A percentile compares a stretch with the other conserved stretches of the same genome.
Conservation (phyloP, 2,329 filamentous ascomycete species). For the Westerdykella sp. region DNA sequence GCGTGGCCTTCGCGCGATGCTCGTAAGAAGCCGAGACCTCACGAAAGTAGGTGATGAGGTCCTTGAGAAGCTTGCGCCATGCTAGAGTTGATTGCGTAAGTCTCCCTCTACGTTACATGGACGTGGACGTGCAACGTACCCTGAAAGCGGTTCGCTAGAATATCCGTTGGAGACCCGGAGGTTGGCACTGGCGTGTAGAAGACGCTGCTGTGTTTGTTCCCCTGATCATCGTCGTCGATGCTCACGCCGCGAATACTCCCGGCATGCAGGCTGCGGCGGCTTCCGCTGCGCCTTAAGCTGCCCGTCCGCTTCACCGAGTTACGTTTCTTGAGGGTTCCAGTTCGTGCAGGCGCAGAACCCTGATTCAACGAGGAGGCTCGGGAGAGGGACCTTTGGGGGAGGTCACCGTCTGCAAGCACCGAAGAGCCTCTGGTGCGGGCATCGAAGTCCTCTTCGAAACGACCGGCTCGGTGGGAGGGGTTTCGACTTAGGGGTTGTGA, state of each 20-base stretch:
- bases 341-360: constrained; percentile 49
- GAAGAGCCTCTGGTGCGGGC: constrained; percentile 61
- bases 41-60: constrained; percentile 87
- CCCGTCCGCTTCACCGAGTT: constrained; percentile 65
- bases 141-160: constrained; percentile 82
- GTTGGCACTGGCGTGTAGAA: constrained; percentile 90
- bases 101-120: neutral
- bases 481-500: constrained; percentile 26
- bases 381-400: constrained; percentile 58
- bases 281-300: constrained; percentile 73
- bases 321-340: constrained; percentile 85
- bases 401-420: constrained; percentile 48
- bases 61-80: constrained; percentile 93
- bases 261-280: constrained; percentile 73
- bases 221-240: constrained; percentile 64
- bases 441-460: constrained; percentile 67
- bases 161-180: constrained; percentile 77
- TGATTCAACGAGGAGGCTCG: constrained; percentile 43
- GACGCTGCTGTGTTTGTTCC: constrained; percentile 69
- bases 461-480: constrained; percentile 36
- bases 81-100: constrained; percentile 48
- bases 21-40: constrained; percentile 90
- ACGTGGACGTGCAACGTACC: constrained; percentile 46
- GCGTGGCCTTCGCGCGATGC: constrained; percentile 69
- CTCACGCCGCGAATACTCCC: constrained; percentile 80